Evolutionary conservation across 345 rosid genomes (phyloP).

Genomic region (Dipteronia dyeriana): DNA sequence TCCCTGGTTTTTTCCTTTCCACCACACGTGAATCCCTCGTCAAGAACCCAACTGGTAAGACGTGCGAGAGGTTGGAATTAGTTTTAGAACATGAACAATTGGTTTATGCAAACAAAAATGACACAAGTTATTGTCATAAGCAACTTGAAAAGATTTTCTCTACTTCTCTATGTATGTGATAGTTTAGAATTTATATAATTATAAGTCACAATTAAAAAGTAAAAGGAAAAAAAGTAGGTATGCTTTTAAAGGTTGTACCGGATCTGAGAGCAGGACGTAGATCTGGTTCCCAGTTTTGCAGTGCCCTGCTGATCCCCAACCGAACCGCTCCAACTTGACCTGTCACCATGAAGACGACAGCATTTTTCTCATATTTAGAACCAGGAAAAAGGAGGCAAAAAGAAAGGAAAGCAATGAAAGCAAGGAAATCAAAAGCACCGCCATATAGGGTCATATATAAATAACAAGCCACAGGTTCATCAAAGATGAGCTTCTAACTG

Average conservation of each 20-base stretch:
- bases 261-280: constrained; percentile 77
- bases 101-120: not conserved
- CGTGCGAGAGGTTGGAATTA: not conserved
- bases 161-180: not conserved
- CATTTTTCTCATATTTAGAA: not conserved
- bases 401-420: constrained; percentile 1
- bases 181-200: not conserved
- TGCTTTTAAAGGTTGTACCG: constrained; percentile 37
- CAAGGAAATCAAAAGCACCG: not conserved
- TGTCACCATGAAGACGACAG: constrained; percentile 30
- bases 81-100: not conserved
- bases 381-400: not conserved
- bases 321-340: constrained; percentile 98
- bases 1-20: constrained; percentile 98
- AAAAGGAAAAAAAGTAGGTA: no score
- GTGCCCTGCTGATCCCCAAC: constrained; percentile 86
- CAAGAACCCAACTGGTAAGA: constrained; percentile 73
- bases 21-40: constrained; percentile 94
- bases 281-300: constrained; percentile 96
- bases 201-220: not conserved
- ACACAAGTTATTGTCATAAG: not conserved
- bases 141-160: not conserved
- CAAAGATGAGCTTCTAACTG: not conserved
- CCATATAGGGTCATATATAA: no score
- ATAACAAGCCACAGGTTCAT: constrained; percentile 8